Conservation (phyloP, 2,329 filamentous ascomycete species). For the Beauveria scarabaeidicola region DNA sequence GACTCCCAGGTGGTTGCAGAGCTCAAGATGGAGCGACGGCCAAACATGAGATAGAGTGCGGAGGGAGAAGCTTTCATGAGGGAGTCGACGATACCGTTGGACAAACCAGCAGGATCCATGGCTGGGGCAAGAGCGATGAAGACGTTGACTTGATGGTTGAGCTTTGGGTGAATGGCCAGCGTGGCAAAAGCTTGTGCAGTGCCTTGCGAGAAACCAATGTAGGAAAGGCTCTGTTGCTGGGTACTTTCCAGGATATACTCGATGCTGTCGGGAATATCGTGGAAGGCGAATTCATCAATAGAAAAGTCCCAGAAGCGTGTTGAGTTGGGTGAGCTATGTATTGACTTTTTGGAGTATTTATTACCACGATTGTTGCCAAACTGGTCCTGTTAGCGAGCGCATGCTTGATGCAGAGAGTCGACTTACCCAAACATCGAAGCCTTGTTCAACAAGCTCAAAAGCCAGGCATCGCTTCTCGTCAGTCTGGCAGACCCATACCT, state of each 20-base stretch:
- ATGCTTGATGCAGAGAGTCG: neutral
- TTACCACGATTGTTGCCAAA: slow-evolving; percentile 96
- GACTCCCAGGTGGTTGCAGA: slow-evolving; percentile 97
- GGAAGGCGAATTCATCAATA: slow-evolving; percentile 95
- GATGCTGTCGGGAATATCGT: slow-evolving; percentile 94
- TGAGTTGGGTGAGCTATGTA: slow-evolving; percentile 64
- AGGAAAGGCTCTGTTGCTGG: slow-evolving; percentile 74
- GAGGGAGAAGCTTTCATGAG: slow-evolving; percentile 90
- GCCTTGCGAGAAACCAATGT: slow-evolving; percentile 95
- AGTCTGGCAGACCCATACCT: slow-evolving; percentile 93
- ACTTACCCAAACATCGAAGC: slow-evolving; percentile 89
- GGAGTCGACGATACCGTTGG: slow-evolving; percentile 84
- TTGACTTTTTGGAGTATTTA: slow-evolving; percentile 96
- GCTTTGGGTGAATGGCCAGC: slow-evolving; percentile 79
- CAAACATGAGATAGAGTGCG: slow-evolving; percentile 87
- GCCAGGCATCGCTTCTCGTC: slow-evolving; percentile 79
- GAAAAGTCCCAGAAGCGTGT: slow-evolving; percentile 92
- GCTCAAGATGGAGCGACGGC: slow-evolving; percentile 80
- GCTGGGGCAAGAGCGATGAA: slow-evolving; percentile 94
- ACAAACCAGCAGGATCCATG: slow-evolving; percentile 88
- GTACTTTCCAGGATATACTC: slow-evolving; percentile 83
- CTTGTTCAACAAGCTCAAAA: slow-evolving; percentile 79
- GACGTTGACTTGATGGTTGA: slow-evolving; percentile 90
- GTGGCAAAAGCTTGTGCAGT: slow-evolving; percentile 95
- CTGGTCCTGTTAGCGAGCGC: slow-evolving; percentile 33